These are phyloP conservation scores for Anisogramma anomala DNA, from an alignment of 2,329 filamentous ascomycete species.

Conservation along the genomic window DNA sequence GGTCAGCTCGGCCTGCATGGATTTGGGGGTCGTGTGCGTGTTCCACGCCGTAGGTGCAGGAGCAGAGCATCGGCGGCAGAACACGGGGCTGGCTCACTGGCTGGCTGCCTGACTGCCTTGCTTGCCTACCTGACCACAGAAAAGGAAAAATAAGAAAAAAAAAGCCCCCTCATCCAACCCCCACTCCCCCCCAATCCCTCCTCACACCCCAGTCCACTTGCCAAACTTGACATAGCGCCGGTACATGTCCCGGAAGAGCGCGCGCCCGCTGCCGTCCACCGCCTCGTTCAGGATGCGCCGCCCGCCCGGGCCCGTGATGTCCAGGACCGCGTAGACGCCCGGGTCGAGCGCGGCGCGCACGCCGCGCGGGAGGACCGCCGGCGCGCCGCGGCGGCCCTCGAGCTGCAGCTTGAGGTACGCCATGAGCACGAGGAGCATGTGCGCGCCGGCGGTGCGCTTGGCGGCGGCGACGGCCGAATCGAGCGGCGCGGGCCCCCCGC, in stretches of 20 bases:
- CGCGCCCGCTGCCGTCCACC: constrained; percentile 47
- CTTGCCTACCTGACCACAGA: too few species aligned
- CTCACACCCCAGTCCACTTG: constrained; percentile 49
- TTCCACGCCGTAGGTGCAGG: too few species aligned
- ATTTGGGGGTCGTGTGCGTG: too few species aligned
- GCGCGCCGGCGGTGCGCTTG: constrained; percentile 47
- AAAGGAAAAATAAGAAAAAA: too few species aligned
- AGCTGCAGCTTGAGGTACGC: constrained; percentile 51
- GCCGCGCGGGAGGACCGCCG: too few species aligned
- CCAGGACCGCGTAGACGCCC: constrained; percentile 47
- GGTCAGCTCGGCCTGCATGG: too few species aligned
- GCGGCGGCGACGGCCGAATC: constrained; percentile 50
- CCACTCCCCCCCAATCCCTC: too few species aligned
- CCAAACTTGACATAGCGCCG: constrained; percentile 50
- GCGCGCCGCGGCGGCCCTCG: constrained; percentile 36
- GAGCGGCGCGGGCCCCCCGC: constrained; percentile 32
- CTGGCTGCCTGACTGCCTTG: too few species aligned
- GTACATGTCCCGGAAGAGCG: constrained; percentile 46
- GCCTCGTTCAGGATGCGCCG: constrained; percentile 47
- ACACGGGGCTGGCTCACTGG: too few species aligned
- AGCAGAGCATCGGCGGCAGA: too few species aligned
- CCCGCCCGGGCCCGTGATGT: constrained; percentile 43
- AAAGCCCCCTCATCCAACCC: too few species aligned
- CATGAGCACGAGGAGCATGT: constrained; percentile 51
- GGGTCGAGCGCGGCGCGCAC: constrained; percentile 45